These are phyloP conservation scores for Candida odintsovae DNA, from an alignment of 805 yeast genomes.

Conservation along the genomic window DNA sequence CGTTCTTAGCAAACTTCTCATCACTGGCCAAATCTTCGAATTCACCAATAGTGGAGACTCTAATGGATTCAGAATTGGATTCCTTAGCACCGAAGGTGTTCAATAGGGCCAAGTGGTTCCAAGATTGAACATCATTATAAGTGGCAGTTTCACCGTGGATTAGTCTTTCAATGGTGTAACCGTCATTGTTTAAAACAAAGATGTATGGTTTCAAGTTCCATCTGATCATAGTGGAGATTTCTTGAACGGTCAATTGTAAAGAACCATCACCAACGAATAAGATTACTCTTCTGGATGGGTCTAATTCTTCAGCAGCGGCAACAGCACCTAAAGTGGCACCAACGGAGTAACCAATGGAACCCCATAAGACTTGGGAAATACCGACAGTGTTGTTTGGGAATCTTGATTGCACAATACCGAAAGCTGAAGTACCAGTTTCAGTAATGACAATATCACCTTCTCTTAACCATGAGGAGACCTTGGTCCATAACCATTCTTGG, in stretches of 20 bases:
- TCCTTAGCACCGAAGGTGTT: constrained; percentile 41
- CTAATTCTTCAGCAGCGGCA: constrained; percentile 38
- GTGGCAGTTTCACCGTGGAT: constrained; percentile 63
- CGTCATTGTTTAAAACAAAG: constrained; percentile 65
- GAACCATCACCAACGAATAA: constrained; percentile 75
- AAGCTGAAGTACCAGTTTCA: constrained; percentile 74
- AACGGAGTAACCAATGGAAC: constrained; percentile 56
- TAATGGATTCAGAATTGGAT: constrained; percentile 43
- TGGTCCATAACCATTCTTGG: constrained; percentile 68
- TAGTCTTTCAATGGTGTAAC: constrained; percentile 71
- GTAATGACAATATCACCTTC: constrained; percentile 64
- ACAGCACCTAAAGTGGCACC: constrained; percentile 13
- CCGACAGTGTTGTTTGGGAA: constrained; percentile 60
- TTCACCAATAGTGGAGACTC: constrained; percentile 53
- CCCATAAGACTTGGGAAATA: constrained; percentile 73
- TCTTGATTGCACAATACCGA: constrained; percentile 61
- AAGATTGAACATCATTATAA: constrained; percentile 62
- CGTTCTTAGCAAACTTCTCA: constrained; percentile 44
- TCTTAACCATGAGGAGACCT: constrained; percentile 54
- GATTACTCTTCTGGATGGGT: constrained; percentile 55
- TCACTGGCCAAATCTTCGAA: constrained; percentile 44
- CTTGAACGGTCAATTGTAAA: constrained; percentile 68
- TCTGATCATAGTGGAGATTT: constrained; percentile 63
- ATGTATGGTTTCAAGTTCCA: constrained; percentile 64
- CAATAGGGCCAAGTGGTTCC: constrained; percentile 58